phyloP scores from a whole-genome alignment of 176 grass and related monocot species.

The Poa pratensis region DNA sequence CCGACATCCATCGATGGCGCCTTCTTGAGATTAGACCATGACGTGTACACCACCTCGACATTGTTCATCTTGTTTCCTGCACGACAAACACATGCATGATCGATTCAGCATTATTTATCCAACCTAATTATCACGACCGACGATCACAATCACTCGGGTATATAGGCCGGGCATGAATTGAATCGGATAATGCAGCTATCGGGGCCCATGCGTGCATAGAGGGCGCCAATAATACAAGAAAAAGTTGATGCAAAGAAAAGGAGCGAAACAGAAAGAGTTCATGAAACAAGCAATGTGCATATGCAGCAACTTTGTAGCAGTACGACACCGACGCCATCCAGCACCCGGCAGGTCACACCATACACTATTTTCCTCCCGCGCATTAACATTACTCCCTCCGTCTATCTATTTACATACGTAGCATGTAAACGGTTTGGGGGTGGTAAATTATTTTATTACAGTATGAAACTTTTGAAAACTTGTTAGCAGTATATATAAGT shows the following conservation, averaged over 20 bases:
- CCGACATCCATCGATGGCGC: constrained; percentile 93
- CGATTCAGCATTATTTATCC: neutral
- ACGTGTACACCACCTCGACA: constrained; percentile 87
- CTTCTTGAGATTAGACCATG: constrained; percentile 99
- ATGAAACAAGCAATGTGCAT: constrained; percentile 27
- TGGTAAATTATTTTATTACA: no score
- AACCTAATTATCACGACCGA: constrained; percentile 14
- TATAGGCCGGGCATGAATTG: constrained; percentile 2
- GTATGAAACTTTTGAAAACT: no score
- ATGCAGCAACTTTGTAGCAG: constrained; percentile 33
- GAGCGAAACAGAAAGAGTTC: constrained; percentile 25
- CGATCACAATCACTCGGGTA: constrained; percentile 36
- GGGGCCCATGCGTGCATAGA: constrained; percentile 15
- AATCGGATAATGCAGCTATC: constrained; percentile 27
- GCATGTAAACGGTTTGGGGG: neutral
- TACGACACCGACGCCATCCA: neutral
- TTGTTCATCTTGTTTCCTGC: constrained; percentile 99
- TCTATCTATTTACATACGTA: no score
- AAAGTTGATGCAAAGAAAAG: constrained; percentile 12
- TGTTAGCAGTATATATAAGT: no score
- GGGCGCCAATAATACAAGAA: constrained; percentile 45
- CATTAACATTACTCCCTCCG: neutral
- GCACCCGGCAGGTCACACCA: constrained; percentile 39
- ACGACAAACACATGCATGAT: constrained; percentile 45
- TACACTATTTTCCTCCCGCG: constrained; percentile 10